A percentile compares a stretch with the other conserved stretches of the same genome.
These are phyloP conservation scores for Saposhnikovia divaricata DNA, from an alignment of 129 eudicot species.

Conservation along the genomic window DNA sequence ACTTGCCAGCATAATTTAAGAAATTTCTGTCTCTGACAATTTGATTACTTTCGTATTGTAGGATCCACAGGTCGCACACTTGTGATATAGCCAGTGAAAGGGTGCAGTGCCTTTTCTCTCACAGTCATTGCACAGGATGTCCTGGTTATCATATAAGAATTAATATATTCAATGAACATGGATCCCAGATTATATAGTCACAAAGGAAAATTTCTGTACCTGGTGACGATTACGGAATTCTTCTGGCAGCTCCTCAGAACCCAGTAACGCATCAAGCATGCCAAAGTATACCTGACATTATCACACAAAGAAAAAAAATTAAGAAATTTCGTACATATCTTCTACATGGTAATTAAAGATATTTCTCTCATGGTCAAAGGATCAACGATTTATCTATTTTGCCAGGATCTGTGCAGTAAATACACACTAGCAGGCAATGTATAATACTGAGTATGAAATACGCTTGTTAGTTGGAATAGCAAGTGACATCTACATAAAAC, in stretches of 20 bases:
- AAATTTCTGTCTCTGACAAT: background rate
- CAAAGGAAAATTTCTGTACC: slow-evolving; percentile 13
- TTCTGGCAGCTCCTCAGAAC: slow-evolving; percentile 41
- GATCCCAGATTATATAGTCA: background rate
- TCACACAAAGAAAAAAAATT: background rate
- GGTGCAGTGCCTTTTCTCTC: slow-evolving; percentile 27
- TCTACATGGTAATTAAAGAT: background rate
- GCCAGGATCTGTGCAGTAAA: background rate
- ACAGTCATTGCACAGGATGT: slow-evolving; percentile 44
- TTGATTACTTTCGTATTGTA: slow-evolving; percentile 42
- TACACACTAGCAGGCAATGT: background rate
- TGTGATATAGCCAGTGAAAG: slow-evolving; percentile 47
- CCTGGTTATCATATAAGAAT: slow-evolving; percentile 12
- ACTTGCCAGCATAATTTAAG: slow-evolving; percentile 4
- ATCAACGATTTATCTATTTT: background rate
- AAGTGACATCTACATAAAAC: background rate
- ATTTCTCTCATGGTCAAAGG: background rate
- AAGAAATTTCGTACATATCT: background rate
- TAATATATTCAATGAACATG: background rate
- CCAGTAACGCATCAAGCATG: slow-evolving; percentile 43
- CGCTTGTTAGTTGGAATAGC: background rate
- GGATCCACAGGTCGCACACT: slow-evolving; percentile 36
- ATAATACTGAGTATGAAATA: background rate
- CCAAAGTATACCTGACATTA: slow-evolving; percentile 32
- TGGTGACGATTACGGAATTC: slow-evolving; percentile 33